Conservation (phyloP, 2,329 filamentous ascomycete genomes). For the Mariannaea elegans region DNA sequence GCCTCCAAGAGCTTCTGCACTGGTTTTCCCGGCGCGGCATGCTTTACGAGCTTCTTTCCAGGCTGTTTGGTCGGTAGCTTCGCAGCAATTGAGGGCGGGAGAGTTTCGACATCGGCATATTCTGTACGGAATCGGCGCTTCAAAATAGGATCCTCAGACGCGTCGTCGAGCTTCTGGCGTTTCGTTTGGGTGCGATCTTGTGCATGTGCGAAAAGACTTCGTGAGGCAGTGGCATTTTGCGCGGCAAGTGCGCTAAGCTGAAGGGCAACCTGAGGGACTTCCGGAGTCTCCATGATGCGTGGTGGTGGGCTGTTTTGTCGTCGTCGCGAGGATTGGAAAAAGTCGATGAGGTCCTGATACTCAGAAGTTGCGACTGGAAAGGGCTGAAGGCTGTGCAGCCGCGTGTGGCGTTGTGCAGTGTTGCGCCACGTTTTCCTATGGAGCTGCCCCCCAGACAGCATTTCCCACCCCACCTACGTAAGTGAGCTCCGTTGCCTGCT, state of each 20-base stretch:
- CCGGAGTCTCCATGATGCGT: conserved; percentile 46
- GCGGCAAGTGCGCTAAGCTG: conserved; percentile 47
- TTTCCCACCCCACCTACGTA: conserved; percentile 6
- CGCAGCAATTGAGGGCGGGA: conserved; percentile 80
- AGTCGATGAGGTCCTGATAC: conserved; percentile 12
- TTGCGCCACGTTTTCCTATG: conserved; percentile 30
- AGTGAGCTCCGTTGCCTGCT: conserved; percentile 2
- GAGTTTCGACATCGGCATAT: conserved; percentile 79
- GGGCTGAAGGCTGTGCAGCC: conserved; percentile 39
- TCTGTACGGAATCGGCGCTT: conserved; percentile 71
- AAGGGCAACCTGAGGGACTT: conserved; percentile 44
- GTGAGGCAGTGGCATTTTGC: conserved; percentile 46
- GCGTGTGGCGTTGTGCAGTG: conserved; percentile 40
- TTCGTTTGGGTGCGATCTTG: conserved; percentile 43
- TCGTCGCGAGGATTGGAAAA: conserved; percentile 11
- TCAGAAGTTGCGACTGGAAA: conserved; percentile 37
- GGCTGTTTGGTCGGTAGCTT: conserved; percentile 70
- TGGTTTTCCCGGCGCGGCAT: conserved; percentile 49
- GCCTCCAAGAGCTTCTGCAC: conserved; percentile 52
- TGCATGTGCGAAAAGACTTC: conserved; percentile 44
- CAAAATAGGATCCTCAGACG: conserved; percentile 45
- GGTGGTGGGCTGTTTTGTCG: conserved; percentile 1
- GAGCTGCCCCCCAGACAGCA: background rate
- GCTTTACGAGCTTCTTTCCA: conserved; percentile 55
- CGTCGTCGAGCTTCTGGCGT: conserved; percentile 50